A percentile compares a stretch with the other conserved stretches of the same genome.
These are phyloP conservation scores for Neurospora sp. DNA, from an alignment of 495 filamentous ascomycete genomes.

Conservation along the genomic window DNA sequence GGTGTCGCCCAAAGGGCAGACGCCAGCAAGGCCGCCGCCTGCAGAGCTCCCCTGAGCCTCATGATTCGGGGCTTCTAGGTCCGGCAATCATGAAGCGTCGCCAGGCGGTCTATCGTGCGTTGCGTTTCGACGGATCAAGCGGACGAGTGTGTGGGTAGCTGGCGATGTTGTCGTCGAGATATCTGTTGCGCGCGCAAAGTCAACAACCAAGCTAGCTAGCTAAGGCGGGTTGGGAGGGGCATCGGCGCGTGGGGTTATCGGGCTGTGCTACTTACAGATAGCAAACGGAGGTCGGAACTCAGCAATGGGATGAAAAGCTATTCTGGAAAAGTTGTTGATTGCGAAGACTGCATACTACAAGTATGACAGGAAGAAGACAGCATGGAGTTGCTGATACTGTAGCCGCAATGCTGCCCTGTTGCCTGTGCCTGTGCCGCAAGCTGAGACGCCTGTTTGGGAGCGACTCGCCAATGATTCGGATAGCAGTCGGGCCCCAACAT, in stretches of 20 bases:
- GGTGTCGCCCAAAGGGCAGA: constrained; percentile 29
- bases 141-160: background rate
- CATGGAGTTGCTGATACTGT: background rate
- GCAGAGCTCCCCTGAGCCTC: constrained; percentile 35
- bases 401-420: background rate
- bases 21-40: constrained; percentile 31
- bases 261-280: background rate
- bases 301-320: background rate
- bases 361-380: background rate
- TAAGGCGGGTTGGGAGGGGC: background rate
- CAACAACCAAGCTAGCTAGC: background rate
- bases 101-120: background rate
- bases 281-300: background rate
- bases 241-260: background rate
- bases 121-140: background rate
- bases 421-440: constrained; percentile 10
- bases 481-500: background rate
- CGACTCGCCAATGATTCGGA: constrained; percentile 1
- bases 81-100: constrained; percentile 18
- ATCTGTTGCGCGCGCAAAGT: background rate
- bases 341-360: background rate
- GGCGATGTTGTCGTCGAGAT: background rate
- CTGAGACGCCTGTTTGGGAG: constrained; percentile 10
- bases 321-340: background rate
- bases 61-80: constrained; percentile 22